These are phyloP conservation scores for Camellia japonica DNA, from an alignment of 148 eudicot species.

Conservation along the genomic window DNA sequence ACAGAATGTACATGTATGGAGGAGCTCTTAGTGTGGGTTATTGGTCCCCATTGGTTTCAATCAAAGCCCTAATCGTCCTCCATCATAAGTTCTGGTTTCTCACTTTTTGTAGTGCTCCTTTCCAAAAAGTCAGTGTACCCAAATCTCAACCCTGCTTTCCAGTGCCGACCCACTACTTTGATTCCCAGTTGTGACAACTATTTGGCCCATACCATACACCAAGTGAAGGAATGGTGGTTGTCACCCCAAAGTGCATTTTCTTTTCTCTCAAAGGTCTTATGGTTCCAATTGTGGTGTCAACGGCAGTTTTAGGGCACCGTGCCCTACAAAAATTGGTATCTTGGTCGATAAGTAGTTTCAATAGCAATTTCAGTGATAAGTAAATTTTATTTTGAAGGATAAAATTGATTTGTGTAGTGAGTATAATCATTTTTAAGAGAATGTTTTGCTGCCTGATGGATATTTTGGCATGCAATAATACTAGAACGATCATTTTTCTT, in stretches of 20 bases:
- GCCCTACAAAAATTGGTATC: no score
- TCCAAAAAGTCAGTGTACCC: neutral
- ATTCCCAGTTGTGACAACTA: neutral
- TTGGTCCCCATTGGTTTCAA: neutral
- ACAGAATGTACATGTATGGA: neutral
- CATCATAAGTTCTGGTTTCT: neutral
- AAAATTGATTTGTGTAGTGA: no score
- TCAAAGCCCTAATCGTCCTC: neutral
- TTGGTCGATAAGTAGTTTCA: no score
- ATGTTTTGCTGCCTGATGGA: no score
- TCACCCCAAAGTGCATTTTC: neutral
- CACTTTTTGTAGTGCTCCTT: conserved; percentile 7
- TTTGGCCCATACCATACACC: neutral
- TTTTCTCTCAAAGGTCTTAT: neutral
- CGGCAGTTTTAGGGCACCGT: no score
- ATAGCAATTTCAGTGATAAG: no score
- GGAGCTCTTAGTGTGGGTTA: neutral
- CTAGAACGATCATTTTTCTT: no score
- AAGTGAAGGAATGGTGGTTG: neutral
- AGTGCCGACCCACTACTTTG: neutral
- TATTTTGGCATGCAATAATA: no score
- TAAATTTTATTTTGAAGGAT: no score
- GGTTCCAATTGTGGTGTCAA: no score
- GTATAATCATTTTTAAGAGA: no score
- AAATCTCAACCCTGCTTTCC: conserved; percentile 2